Percentiles rank a stretch among this genome's conserved stretches.
phyloP scores from a whole-genome alignment of 768 basidiomycete genomes.

The Wakefieldia striispora region DNA sequence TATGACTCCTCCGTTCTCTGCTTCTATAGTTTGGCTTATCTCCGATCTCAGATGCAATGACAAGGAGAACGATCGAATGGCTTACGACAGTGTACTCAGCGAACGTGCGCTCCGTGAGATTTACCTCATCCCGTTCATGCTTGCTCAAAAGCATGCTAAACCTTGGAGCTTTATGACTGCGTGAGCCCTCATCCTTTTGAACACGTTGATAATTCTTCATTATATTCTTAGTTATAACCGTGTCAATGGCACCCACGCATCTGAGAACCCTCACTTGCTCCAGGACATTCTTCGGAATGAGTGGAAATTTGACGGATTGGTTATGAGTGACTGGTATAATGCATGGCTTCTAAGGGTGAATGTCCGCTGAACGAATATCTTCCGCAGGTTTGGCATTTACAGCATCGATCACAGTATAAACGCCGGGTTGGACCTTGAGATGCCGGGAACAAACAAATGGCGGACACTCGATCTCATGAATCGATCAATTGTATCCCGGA shows the following conservation, averaged over 20 bases:
- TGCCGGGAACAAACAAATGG: constrained; percentile 79
- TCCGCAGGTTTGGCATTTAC: constrained; percentile 66
- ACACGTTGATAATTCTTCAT: background rate
- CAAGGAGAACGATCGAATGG: constrained; percentile 76
- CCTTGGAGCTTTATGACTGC: constrained; percentile 63
- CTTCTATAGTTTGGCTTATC: background rate
- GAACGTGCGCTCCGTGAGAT: constrained; percentile 56
- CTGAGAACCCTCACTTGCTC: constrained; percentile 61
- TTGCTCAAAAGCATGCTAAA: constrained; percentile 47
- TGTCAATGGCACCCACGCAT: constrained; percentile 71
- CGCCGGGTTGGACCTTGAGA: constrained; percentile 79
- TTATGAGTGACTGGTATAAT: constrained; percentile 80
- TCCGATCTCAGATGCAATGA: constrained; percentile 58
- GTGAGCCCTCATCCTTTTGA: constrained; percentile 33
- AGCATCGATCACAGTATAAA: constrained; percentile 62
- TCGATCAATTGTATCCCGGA: constrained; percentile 56
- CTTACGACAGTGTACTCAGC: constrained; percentile 50
- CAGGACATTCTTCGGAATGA: constrained; percentile 64
- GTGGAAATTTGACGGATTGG: constrained; percentile 70
- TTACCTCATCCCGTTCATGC: constrained; percentile 63
- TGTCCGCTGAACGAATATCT: background rate
- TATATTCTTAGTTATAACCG: constrained; percentile 55
- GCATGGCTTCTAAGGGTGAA: background rate
- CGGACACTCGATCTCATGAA: constrained; percentile 66
- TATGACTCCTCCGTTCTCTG: constrained; percentile 26